Evolutionary conservation across 2,329 filamentous ascomycete species (phyloP), one percentile per base, ranked within the genome.

Genomic region (Pseudogymnoascus sp.): DNA sequence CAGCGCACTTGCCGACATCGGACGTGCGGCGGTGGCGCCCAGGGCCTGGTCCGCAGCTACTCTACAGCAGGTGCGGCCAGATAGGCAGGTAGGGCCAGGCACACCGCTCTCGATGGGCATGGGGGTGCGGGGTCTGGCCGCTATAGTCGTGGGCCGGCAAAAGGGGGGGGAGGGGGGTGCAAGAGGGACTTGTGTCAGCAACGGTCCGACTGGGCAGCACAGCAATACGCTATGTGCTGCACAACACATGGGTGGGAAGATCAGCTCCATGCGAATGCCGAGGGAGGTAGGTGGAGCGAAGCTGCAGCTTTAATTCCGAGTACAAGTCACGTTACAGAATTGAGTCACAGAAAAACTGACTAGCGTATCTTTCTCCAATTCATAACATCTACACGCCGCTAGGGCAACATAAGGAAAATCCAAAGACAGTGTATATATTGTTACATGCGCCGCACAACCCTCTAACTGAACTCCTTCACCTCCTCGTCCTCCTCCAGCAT

Each of bases 401-500:
- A 55, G 49, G 49, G 49, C 49, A 55, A 55, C 49, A 55, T 55
- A 55, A 55, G 49, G 25, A 55, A 55, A 55, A 55, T 55, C 49
- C 49, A 55, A 55, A 33, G 49, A 55, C 49, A 33, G 49, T 33
- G 49, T 55, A 55, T 55, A 55, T 55, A 55, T 55, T 55, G 49
- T 55, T 55, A 55, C 49, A 55, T 55, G 49, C 16, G 49, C 49
- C 49, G 28, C 9, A 16, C 16, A 55, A 7, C 11, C 49, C 11
- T 42, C 67, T 70, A 73, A 36, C 63, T 67, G 59, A 76, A 85
- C 66, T 84, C 81, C 69, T 80, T 82, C 69, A 84, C 72, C 62
- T 83, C 80, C 66, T 86, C 83, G 64, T 94, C 90, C 74, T 96
- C 92, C 76, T 96, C 92, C 68, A 97, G 77, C 73, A 96, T 78